phyloP scores from a whole-genome alignment of 2,329 filamentous ascomycete species.

The Aspergillus hiratsukae region DNA sequence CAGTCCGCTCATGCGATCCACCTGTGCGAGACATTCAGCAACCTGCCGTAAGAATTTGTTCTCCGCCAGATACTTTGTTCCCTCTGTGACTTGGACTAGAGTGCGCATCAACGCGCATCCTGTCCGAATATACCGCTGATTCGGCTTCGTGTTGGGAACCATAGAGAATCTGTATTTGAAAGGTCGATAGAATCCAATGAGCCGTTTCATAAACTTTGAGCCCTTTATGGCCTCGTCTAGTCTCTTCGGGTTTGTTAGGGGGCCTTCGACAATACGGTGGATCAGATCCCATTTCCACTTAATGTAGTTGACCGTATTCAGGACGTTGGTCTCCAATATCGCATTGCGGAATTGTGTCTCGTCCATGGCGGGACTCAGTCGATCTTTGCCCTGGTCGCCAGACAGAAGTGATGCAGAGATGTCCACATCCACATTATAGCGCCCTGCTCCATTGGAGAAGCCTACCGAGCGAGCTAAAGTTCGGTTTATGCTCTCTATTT shows the following conservation, averaged over 20 bases:
- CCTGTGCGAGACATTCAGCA: conserved; percentile 91
- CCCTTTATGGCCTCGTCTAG: conserved; percentile 91
- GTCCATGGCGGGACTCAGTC: conserved; percentile 59
- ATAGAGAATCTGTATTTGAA: conserved; percentile 97
- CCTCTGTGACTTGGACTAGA: conserved; percentile 78
- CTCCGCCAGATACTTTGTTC: conserved; percentile 77
- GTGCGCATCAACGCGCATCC: conserved; percentile 86
- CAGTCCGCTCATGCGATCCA: conserved; percentile 70
- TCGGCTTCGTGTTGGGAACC: conserved; percentile 82
- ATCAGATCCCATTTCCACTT: conserved; percentile 99
- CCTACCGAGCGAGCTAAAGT: conserved; percentile 76
- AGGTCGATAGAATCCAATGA: conserved; percentile 91
- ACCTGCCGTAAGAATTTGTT: conserved; percentile 92
- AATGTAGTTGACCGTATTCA: conserved; percentile 81
- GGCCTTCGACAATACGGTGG: conserved; percentile 84
- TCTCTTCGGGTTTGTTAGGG: conserved; percentile 82
- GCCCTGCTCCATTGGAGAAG: conserved; percentile 35
- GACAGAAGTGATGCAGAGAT: conserved; percentile 40
- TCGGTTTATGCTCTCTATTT: conserved; percentile 94
- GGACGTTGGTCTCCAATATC: conserved; percentile 70
- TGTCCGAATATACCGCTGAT: conserved; percentile 87
- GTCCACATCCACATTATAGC: conserved; percentile 43
- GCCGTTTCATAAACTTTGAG: conserved; percentile 91
- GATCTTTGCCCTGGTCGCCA: conserved; percentile 46
- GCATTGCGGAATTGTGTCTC: conserved; percentile 59